phyloP scores from a whole-genome alignment of 106 monocot species.

The Dendrobium officinale region DNA sequence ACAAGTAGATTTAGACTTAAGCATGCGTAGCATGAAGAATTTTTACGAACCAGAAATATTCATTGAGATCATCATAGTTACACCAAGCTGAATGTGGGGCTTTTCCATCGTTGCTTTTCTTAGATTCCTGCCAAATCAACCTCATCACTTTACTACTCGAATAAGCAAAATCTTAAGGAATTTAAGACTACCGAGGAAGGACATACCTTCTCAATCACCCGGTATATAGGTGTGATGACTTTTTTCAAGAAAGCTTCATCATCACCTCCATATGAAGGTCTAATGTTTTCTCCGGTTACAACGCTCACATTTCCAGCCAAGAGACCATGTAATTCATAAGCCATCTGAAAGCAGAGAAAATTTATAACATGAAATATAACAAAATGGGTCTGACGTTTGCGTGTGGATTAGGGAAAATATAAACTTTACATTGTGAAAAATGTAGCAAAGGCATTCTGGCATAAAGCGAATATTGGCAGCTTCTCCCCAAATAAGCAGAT shows the following conservation, averaged over 20 bases:
- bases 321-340: constrained; percentile 91
- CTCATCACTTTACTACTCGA: background rate
- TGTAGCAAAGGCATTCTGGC: constrained; percentile 94
- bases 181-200: background rate
- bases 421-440: constrained; percentile 82
- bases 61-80: constrained; percentile 99
- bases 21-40: background rate
- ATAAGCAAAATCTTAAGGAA: background rate
- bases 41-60: constrained; percentile 84
- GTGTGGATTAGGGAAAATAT: background rate
- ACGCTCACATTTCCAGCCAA: constrained; percentile 91
- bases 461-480: constrained; percentile 87
- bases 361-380: background rate
- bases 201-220: constrained; percentile 82
- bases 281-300: constrained; percentile 92
- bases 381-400: background rate
- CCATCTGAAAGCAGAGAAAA: constrained; percentile 54
- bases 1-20: background rate
- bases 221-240: constrained; percentile 92
- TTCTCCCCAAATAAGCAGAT: constrained; percentile 99
- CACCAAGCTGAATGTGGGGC: constrained; percentile 89
- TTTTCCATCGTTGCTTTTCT: constrained; percentile 84
- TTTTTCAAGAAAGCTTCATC: constrained; percentile 92
- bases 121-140: constrained; percentile 65
- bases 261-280: constrained; percentile 93